Base-by-base conservation (phyloP, 176 grass and related monocot genomes). In the Elaeis guineensis region DNA sequence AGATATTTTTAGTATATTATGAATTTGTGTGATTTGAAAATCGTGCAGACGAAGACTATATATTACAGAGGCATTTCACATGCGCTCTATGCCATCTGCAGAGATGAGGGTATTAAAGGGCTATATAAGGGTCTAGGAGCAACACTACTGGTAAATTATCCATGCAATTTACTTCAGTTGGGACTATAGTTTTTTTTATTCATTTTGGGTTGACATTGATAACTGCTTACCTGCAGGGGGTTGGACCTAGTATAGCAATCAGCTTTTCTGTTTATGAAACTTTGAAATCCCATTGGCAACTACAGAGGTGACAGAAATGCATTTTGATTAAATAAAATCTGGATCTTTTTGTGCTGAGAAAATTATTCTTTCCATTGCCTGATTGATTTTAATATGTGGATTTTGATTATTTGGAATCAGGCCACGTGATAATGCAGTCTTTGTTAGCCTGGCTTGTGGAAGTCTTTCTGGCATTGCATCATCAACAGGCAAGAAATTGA, bases 51-150 rank as follows among this genome's bases (percentile, higher is more conserved):
- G 24, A 97, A 91, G 52, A 88, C 72, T 70, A 66, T 80, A 8
- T 91, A 97, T 69, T 91, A 97, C 55, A 90, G 80, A 80, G 92
- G 92, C 80, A 97, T 97, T 76, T 87, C 77, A 22, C 92, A 97
- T 85, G 55, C 92, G 49, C 78, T 97, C 25, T 80, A 74, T 54
- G 75, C 81, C 2, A 91, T 91, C 62, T 97, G 87, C 66, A 88
- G 87, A 91, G 87, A 97, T 52, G 92, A 97, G 68, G 92, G 92
- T 63, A 17, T 79, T 32, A 80, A 62, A 55, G 92, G 87, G n/a
- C 76, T 97, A 24, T 97, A 97, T 72, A 97, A 88, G 78, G 92
- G 92, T 76, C 81, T 97, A 68, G 92, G 92, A 56, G 83, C 92
- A 30, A 97, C 92, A 58, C 79, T 97, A 52, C 61, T 97, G 51